Conservation (phyloP, 495 filamentous ascomycete species). For the Aspergillus biplanus region DNA sequence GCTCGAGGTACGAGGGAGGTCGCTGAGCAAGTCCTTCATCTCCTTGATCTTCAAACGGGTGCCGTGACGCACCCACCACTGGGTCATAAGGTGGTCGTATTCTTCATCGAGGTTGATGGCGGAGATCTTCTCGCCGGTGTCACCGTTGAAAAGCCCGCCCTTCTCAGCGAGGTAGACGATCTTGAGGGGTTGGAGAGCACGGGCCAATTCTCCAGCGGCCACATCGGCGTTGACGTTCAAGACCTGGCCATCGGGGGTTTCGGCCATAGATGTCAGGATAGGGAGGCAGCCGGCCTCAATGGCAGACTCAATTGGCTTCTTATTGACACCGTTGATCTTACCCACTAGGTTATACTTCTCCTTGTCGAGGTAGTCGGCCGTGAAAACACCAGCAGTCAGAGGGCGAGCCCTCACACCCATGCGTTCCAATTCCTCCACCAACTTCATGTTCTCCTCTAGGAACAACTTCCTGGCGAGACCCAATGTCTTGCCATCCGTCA, state of each 20-base stretch:
- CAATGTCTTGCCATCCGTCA: constrained; percentile 95
- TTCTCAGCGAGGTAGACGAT: constrained; percentile 98
- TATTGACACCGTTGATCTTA: constrained; percentile 93
- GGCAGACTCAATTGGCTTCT: constrained; percentile 85
- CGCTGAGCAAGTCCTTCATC: constrained; percentile 89
- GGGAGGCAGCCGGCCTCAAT: constrained; percentile 92
- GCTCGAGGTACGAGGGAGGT: constrained; percentile 87
- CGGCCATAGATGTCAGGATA: constrained; percentile 96
- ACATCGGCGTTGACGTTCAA: constrained; percentile 98
- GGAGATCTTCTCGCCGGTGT: constrained; percentile 93
- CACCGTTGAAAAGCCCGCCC: constrained; percentile 92
- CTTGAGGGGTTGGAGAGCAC: constrained; percentile 90
- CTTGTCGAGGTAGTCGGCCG: constrained; percentile 92
- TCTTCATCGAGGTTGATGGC: constrained; percentile 98
- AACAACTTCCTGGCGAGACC: constrained; percentile 89
- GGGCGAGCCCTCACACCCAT: constrained; percentile 91
- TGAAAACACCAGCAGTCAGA: constrained; percentile 91
- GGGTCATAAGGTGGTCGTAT: constrained; percentile 91
- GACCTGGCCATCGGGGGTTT: constrained; percentile 90
- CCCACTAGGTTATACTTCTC: constrained; percentile 94
- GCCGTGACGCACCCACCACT: constrained; percentile 95
- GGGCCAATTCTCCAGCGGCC: constrained; percentile 89
- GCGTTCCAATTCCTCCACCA: constrained; percentile 88
- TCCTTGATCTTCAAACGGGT: constrained; percentile 98
- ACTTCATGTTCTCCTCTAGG: constrained; percentile 92